Conservation (phyloP, 768 basidiomycete genomes). For the Asterophora parasitica region DNA sequence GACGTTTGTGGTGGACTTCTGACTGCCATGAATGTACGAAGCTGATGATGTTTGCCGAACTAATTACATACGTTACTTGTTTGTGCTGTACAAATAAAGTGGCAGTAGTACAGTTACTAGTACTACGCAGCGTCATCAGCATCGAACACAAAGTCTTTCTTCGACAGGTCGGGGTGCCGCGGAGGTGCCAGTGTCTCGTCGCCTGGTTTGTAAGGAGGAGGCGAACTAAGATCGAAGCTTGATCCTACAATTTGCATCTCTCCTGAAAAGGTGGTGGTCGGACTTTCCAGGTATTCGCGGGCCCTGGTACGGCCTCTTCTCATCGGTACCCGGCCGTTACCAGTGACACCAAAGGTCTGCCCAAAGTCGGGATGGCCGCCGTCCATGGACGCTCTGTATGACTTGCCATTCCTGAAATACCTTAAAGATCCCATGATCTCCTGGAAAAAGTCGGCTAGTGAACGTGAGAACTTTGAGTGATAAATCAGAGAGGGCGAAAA, state of each 20-base stretch:
- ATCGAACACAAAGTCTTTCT: background rate
- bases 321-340: background rate
- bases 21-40: constrained; percentile 4
- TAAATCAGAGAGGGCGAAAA: constrained; percentile 6
- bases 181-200: background rate
- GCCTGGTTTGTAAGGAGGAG: background rate
- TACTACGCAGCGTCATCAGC: too few relatives aligned
- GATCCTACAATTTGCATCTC: constrained; percentile 3
- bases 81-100: background rate
- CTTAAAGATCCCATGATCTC: constrained; percentile 60
- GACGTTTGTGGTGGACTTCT: constrained; percentile 11
- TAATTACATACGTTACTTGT: background rate
- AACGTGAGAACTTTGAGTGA: constrained; percentile 31
- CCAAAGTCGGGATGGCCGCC: constrained; percentile 26
- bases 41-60: background rate
- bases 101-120: too few relatives aligned
- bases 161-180: background rate
- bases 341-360: constrained; percentile 30
- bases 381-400: constrained; percentile 22
- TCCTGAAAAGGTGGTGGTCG: background rate
- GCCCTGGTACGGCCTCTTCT: background rate
- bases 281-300: background rate
- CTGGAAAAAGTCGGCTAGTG: constrained; percentile 52
- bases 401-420: constrained; percentile 46
- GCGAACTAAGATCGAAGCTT: background rate